Conservation (phyloP, 2,329 filamentous ascomycete genomes). For the Botrytis galanthina region DNA sequence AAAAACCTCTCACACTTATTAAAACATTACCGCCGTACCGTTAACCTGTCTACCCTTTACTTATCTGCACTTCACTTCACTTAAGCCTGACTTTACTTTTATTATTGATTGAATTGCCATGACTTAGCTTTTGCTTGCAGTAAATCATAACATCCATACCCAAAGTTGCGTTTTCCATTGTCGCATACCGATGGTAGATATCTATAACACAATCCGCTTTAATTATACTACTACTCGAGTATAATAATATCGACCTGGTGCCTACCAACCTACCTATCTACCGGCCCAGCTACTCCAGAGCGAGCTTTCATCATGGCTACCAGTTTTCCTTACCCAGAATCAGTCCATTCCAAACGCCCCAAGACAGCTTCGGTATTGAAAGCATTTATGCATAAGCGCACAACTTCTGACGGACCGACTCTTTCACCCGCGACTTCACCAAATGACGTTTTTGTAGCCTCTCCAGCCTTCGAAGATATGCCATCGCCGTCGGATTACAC, state of each 20-base stretch:
- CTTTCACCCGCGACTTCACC: constrained; percentile 29
- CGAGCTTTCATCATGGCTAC: constrained; percentile 33
- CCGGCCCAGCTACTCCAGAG: background rate
- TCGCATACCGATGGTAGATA: constrained; percentile 4
- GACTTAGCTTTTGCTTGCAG: constrained; percentile 8
- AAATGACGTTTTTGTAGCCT: constrained; percentile 27
- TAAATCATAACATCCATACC: constrained; percentile 1
- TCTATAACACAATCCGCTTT: background rate
- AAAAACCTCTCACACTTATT: background rate
- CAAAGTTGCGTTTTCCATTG: background rate
- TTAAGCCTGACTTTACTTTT: background rate
- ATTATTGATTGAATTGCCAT: background rate
- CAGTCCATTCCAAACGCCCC: constrained; percentile 34
- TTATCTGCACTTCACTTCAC: background rate
- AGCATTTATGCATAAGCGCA: constrained; percentile 39
- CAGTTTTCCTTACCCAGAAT: constrained; percentile 30
- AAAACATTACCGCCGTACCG: background rate
- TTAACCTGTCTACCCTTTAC: background rate
- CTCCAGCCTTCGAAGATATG: constrained; percentile 27
- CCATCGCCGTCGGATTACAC: constrained; percentile 40
- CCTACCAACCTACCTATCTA: background rate
- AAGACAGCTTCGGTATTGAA: constrained; percentile 38
- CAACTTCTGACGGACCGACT: constrained; percentile 33
- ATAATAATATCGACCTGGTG: background rate
- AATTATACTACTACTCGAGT: background rate